Base-by-base conservation (phyloP, 106 monocot genomes). In the Dendrobium huoshanense region DNA sequence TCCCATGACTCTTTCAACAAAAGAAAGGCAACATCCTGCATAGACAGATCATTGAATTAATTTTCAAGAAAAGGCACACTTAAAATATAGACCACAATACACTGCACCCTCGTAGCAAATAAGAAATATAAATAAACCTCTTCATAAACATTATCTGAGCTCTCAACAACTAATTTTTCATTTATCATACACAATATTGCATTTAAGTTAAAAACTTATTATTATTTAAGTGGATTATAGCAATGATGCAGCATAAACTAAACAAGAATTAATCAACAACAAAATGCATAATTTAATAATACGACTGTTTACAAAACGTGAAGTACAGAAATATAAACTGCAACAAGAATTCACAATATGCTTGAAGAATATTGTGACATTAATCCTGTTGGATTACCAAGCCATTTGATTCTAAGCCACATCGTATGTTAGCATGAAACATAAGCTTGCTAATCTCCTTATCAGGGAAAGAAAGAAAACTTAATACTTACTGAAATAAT, bases 1-100 rank as follows among this genome's bases (percentile, higher is more conserved):
- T 88, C 85, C 95, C 89, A 91, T 76, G 99, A 95, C 80, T 99
- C 93, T 77, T 93, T 89, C 81, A 99, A 80, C 83, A 99, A 81
- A 67, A 95, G 89, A 72, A 90, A 95, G 45, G 95, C 99, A 43
- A 90, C 88, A 64, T 95, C 95, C 99, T 99, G 81, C 61, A 88
- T 29, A 51, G 51, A 51, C 3, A 51, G 10, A 51, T 5, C 74
- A 43, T 5, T 49, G 24, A 76, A 22, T 76, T 49, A 76, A 47
- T n/a, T 76, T 25, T 13, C n/a, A 48, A 76, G 41, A 48, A 11
- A 51, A 76, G 22, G 42, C 6, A n/a, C 43, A 42, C 74, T 42
- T 43, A 44, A 42, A 44, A 43, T 73, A 74, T 19, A 74, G 5
- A n/a, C 43, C 47, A 76, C 45, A 74, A 74, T 44, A 49, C 49